Evolutionary conservation across 75 land plant genomes (phyloP).

Genomic region (Larix kaempferi): DNA sequence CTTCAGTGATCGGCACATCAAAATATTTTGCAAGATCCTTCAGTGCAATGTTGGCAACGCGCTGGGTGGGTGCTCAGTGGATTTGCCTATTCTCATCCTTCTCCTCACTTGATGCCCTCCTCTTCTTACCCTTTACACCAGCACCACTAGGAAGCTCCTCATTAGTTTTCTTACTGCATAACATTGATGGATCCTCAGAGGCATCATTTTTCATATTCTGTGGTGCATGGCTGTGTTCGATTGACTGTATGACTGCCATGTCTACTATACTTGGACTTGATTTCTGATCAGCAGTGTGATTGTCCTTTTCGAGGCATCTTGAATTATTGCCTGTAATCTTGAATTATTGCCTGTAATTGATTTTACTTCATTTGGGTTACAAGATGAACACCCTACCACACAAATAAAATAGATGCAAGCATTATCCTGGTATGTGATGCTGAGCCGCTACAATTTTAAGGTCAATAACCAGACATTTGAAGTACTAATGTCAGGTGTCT

Average conservation of each 20-base stretch:
- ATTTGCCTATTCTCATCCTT: slow-evolving; percentile 3
- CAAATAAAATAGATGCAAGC: not conserved
- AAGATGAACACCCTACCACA: slow-evolving; percentile 1
- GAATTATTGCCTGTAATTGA: not conserved
- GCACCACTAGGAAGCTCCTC: not conserved
- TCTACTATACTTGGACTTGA: not conserved
- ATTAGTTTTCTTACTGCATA: not conserved
- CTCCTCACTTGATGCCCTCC: no score
- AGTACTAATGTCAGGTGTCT: no score
- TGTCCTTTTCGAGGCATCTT: not conserved
- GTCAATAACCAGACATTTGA: not conserved
- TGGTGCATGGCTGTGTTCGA: not conserved
- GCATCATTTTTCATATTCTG: not conserved
- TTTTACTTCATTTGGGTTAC: not conserved
- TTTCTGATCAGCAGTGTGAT: not conserved
- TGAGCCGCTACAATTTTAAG: not conserved
- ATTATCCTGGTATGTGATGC: not conserved
- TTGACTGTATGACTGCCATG: not conserved
- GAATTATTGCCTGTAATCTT: not conserved
- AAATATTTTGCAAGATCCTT: slow-evolving; percentile 38
- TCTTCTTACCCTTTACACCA: no score
- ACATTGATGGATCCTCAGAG: slow-evolving; percentile 1
- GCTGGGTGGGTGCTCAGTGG: slow-evolving; percentile 21
- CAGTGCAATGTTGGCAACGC: slow-evolving; percentile 23
- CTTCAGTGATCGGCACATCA: slow-evolving; percentile 40